Conservation (phyloP, 2,329 filamentous ascomycete species). For the Microcyclospora tardicrescens region DNA sequence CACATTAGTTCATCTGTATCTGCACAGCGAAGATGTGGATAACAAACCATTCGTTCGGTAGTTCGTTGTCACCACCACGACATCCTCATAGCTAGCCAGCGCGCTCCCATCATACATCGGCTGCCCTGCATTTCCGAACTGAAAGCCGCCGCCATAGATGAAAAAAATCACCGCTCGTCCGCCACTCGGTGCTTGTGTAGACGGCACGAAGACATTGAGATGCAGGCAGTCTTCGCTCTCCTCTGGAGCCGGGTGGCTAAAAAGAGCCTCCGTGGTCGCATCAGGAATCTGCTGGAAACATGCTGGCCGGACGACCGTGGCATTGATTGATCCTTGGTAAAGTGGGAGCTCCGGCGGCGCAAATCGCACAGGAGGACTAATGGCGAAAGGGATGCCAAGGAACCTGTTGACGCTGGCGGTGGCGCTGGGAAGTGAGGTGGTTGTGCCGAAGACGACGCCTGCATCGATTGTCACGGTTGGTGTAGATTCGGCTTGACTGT, state of each 20-base stretch:
- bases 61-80: conserved; percentile 23
- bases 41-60: conserved; percentile 22
- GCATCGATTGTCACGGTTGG: conserved; percentile 19
- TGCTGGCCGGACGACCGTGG: conserved; percentile 18
- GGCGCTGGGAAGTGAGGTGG: conserved; percentile 18
- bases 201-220: conserved; percentile 27
- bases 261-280: conserved; percentile 15
- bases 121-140: conserved; percentile 27
- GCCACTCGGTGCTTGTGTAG: conserved; percentile 22
- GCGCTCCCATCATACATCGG: conserved; percentile 29
- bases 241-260: conserved; percentile 19
- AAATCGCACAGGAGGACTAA: conserved; percentile 21
- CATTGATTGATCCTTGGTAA: conserved; percentile 13
- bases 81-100: conserved; percentile 24
- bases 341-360: conserved; percentile 14
- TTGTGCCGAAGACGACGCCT: conserved; percentile 17
- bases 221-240: conserved; percentile 31
- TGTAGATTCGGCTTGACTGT: too few relatives aligned
- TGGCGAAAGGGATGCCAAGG: conserved; percentile 23
- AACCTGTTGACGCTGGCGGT: conserved; percentile 23
- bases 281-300: conserved; percentile 25
- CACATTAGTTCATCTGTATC: not conserved
- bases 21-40: not conserved
- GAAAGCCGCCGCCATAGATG: conserved; percentile 36
- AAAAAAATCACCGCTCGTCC: conserved; percentile 37